Base-by-base conservation (phyloP, 1,139 yeast genomes). In the Maudiozyma humilis region DNA sequence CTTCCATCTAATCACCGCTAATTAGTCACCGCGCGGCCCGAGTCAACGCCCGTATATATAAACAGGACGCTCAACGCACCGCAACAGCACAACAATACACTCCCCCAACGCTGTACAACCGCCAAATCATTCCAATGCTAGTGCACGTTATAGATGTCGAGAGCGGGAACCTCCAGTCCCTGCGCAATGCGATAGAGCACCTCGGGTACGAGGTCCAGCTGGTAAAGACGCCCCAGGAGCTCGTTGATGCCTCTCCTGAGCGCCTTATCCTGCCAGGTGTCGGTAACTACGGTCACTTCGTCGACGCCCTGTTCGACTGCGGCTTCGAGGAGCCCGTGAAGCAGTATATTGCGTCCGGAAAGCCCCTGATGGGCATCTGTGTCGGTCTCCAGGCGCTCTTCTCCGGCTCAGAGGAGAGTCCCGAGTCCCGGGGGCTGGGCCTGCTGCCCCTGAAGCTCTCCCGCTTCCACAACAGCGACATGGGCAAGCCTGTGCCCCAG, bases 251-350 rank as follows among this genome's bases (percentile, higher is more conserved):
- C n/a, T 59, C 67, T 13, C 81, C 82, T 41, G 67, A 70, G 38
- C 77, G 69, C 55, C 66, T 85, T 49, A 70, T 85, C 45, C 73
- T 91, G 36, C 98, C 98, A 13, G 98, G 98, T 20, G 98, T 91
- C 4, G 98, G 98, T 23, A 89, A 88, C 62, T 91, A 79, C 64
- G 98, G 95, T 34, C 97, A 91, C 62, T 89, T 91, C 62, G 87
- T 88, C 49, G 76, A 75, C 44, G 78, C 84, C 54, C 64, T 91
- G 43, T 73, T 72, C 43, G 69, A 69, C 2, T 72, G 84, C 48
- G 76, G 79, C 0, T 77, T 91, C 46, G 77, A 72, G 12, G 74
- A 69, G 30, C 94, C 94, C 0, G 69, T 91, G 30, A 68, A 65
- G 42, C 65, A 72, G 40, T 88, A 86, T 56, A 78, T 88, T 39